phyloP scores from a whole-genome alignment of 1,284 basidiomycete genomes.

The Laetiporus sulphureus region DNA sequence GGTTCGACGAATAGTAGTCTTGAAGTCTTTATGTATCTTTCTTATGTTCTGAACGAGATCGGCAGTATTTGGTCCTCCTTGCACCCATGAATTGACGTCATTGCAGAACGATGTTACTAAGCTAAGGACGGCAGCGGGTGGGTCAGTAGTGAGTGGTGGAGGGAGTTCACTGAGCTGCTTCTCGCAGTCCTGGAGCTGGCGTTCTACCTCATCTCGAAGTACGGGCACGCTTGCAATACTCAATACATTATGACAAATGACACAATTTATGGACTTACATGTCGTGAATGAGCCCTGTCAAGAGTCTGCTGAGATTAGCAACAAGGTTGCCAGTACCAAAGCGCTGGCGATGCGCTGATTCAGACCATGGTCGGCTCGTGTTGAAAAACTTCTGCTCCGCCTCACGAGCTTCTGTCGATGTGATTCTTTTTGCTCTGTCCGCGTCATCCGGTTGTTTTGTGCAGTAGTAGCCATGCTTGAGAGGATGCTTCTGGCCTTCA shows the following conservation, averaged over 20 bases:
- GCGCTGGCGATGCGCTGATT: constrained; percentile 32
- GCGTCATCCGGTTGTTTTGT: constrained; percentile 59
- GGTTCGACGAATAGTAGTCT: constrained; percentile 25
- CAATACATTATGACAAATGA: background rate
- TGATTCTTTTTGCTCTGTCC: constrained; percentile 36
- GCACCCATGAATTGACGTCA: constrained; percentile 30
- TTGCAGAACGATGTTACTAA: constrained; percentile 39
- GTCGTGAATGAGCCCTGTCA: constrained; percentile 44
- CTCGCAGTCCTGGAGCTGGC: constrained; percentile 31
- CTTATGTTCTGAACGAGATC: constrained; percentile 31
- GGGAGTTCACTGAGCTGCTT: constrained; percentile 38
- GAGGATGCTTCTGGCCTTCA: constrained; percentile 35
- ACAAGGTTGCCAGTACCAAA: constrained; percentile 57
- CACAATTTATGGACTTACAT: constrained; percentile 32
- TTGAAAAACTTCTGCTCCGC: constrained; percentile 42
- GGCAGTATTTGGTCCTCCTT: constrained; percentile 29
- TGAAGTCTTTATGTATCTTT: constrained; percentile 28
- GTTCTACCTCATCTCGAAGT: constrained; percentile 29
- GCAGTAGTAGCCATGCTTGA: constrained; percentile 60
- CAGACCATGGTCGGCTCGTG: constrained; percentile 43
- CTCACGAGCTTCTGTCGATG: constrained; percentile 31
- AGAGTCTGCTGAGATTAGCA: constrained; percentile 40
- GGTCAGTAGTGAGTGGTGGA: constrained; percentile 30
- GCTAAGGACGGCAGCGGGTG: constrained; percentile 37
- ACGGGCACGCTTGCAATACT: constrained; percentile 28